Evolutionary conservation across 164 flowering plant species (phyloP), one percentile per base, ranked within the genome.

Genomic region (Houttuynia cordata): DNA sequence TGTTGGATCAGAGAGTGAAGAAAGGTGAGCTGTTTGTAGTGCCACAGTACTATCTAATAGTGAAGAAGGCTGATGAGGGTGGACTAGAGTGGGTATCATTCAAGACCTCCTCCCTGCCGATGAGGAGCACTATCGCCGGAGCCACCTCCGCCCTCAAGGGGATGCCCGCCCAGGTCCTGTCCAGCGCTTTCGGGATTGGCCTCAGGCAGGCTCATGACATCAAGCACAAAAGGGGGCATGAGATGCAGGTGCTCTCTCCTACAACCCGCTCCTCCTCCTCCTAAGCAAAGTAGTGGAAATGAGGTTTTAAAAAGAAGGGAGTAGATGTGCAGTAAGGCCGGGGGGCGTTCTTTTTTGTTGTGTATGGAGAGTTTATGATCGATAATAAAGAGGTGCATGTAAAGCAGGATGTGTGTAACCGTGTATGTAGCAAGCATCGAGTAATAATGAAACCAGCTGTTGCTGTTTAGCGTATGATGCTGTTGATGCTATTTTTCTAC

Each of bases 31-130:
- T 77, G 61, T 60, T 80, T 12, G 78, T 75, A 42, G 66, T 77
- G 20, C 83, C 80, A 0, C 83, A 79, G 64, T 75, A 54, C 71
- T 75, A 59, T 56, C 58, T 72, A 0, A 24, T 67, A 0, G 58
- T 67, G 20, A 53, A 45, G 0, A 59, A 37, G 53, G 83, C 81
- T 0, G 78, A 73, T 8, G 56, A 59, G 39, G 57, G 68, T 0
- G 81, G 81, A 14, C 65, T 64, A 24, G 76, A 80, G 40, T 75
- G 64, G 62, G 73, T 78, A 63, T 40, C 74, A 0, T 58, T 80
- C 64, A 71, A 70, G 73, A 77, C 81, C 1, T 71, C 71, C 4
- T 62, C 70, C 56, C 23, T 24, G 62, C 76, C 79, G 0, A 64
- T 71, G 73, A 64, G 54, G 62, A 73, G 62, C 65, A 65, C 74